phyloP scores from a whole-genome alignment of 192 early-diverging fungal species.

The Rhizoclosmatium sp. region DNA sequence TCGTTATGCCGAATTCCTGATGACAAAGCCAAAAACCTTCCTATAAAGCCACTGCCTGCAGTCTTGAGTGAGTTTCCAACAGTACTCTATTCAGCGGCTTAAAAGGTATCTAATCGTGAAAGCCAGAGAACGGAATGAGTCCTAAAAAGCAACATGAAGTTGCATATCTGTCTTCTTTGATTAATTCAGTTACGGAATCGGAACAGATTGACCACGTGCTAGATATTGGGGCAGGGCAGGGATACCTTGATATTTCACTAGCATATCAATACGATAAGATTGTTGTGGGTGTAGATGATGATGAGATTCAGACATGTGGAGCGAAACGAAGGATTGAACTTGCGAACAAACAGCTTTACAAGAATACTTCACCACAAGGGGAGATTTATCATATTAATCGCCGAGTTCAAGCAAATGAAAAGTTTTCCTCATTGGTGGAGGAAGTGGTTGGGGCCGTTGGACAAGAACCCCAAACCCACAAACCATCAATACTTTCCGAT shows the following conservation, averaged over 20 bases:
- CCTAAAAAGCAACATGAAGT: conserved; percentile 80
- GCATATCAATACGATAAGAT: conserved; percentile 70
- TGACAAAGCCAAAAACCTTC: not conserved
- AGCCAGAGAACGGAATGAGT: conserved; percentile 65
- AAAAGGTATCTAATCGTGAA: too few relatives aligned
- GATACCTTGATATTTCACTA: conserved; percentile 72
- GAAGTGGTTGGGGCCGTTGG: conserved; percentile 25
- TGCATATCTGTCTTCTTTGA: conserved; percentile 63
- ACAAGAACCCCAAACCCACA: not conserved
- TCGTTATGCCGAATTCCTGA: conserved; percentile 2
- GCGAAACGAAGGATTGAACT: conserved; percentile 66
- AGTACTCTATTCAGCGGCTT: not conserved
- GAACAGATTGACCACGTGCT: conserved; percentile 53
- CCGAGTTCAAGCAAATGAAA: conserved; percentile 40
- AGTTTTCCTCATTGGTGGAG: conserved; percentile 35
- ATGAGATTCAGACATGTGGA: conserved; percentile 75
- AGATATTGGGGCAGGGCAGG: conserved; percentile 82
- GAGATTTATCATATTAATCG: conserved; percentile 46
- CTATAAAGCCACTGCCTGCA: not conserved
- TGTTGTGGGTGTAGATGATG: conserved; percentile 75
- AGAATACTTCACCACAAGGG: conserved; percentile 10
- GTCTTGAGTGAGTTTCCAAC: conserved; percentile 11
- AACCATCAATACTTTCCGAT: not conserved
- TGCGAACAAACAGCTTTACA: conserved; percentile 53
- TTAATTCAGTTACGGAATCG: conserved; percentile 57